Evolutionary conservation across 1,284 basidiomycete genomes (phyloP), one percentile per base, ranked within the genome.

Genomic region (Cryptococcus depauperatus): DNA sequence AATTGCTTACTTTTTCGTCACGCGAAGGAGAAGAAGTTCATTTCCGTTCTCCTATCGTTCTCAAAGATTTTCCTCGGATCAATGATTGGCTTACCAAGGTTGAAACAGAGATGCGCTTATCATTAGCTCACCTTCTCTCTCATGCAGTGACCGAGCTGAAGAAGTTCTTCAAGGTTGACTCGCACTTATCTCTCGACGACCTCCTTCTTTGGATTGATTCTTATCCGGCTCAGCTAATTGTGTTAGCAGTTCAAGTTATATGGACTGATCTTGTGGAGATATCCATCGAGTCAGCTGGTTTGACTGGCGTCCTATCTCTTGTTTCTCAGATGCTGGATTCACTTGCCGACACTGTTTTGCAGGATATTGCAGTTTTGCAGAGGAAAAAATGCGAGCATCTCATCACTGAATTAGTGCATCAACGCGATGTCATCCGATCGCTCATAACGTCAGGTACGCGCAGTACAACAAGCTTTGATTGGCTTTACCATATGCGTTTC

Each of bases 401-500:
- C 56, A 97, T 99, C 73, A 98, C 93, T 1, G 95, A 99, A 70
- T 81, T 98, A 3, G 95, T 98, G 9, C 95, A 98, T 66, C 91
- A 98, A 68, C 80, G 93, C 54, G 93, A 98, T 69, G 91, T 97
- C 34, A 84, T 84, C 34, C 84, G 93, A 14, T 73, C 79, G 9
- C 81, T 98, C 43, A 78, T 88, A 42, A 75, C 80, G 45, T 78
- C 83, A 56, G 71, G 75, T n/a, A 77, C 85, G 9, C 54, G 72
- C 1, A 81, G 84, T 50, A 72, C 79, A 48, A 81, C 80, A 55
- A 78, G 79, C 46, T 99, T 98, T 68, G 79, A 81, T 5, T 98
- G 95, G 95, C 75, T 97, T 9, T 95, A 90, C 58, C 92, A 98
- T 66, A 97, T 99, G 93, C 86, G 95, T 7, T 99, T 92, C 75